Percentiles rank a stretch among this genome's conserved stretches.
Conservation (phyloP, 441 rosid species). For the Syzygium malaccense region DNA sequence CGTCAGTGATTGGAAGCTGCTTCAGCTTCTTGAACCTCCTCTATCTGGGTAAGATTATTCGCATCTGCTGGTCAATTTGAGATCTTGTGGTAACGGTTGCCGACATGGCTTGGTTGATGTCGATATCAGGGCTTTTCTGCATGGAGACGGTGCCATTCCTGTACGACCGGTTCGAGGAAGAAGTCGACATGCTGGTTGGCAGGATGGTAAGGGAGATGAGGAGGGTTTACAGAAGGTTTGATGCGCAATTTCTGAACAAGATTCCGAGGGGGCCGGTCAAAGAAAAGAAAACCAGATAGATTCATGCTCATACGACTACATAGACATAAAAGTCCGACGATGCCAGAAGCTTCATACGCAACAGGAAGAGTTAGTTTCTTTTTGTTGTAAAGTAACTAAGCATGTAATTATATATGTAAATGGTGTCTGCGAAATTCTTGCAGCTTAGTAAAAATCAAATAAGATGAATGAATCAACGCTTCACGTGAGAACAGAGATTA, state of each 20-base stretch:
- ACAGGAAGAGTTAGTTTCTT: not conserved
- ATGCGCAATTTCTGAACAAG: conserved; percentile 59
- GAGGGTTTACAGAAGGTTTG: conserved; percentile 37
- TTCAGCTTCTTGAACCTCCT: conserved; percentile 68
- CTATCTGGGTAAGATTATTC: conserved; percentile 46
- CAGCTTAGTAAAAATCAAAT: not conserved
- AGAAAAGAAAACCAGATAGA: conserved; percentile 29
- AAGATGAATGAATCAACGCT: not conserved
- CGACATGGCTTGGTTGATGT: not conserved
- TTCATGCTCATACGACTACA: not conserved
- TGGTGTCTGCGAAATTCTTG: not conserved
- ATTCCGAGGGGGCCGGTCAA: conserved; percentile 68
- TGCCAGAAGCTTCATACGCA: not conserved
- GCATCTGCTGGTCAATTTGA: not conserved
- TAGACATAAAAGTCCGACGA: not conserved
- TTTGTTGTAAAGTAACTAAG: not conserved
- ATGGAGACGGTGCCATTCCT: conserved; percentile 56
- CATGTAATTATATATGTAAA: not conserved
- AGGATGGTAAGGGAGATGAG: conserved; percentile 24
- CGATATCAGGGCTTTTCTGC: conserved; percentile 37
- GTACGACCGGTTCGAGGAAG: conserved; percentile 47
- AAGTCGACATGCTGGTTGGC: conserved; percentile 44
- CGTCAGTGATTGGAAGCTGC: conserved; percentile 64
- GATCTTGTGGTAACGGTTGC: not conserved
- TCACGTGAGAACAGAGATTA: not conserved